A percentile compares a stretch with the other conserved stretches of the same genome.
Evolutionary conservation across 2,329 filamentous ascomycete species (phyloP).

Genomic region (Aspergillus fumigatiaffinis): DNA sequence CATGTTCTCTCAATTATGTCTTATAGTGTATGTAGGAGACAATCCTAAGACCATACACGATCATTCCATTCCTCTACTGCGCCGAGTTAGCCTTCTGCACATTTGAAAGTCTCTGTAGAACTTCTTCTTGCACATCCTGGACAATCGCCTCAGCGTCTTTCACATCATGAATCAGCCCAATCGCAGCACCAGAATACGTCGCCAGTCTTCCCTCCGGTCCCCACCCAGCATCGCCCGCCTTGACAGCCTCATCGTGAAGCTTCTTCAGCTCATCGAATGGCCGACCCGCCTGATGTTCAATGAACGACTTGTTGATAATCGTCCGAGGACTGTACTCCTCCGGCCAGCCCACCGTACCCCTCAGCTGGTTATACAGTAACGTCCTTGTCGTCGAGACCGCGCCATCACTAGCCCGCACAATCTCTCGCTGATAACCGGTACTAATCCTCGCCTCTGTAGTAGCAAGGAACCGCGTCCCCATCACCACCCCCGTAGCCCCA

Average conservation of each 20-base stretch:
- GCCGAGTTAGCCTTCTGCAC: background rate
- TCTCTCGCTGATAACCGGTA: constrained; percentile 50
- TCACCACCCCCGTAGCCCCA: constrained; percentile 52
- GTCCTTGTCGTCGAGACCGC: constrained; percentile 50
- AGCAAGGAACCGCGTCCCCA: constrained; percentile 64
- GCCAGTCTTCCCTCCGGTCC: constrained; percentile 47
- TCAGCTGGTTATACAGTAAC: constrained; percentile 52
- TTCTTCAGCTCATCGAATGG: constrained; percentile 46
- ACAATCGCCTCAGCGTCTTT: constrained; percentile 41
- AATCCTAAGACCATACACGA: too few species aligned
- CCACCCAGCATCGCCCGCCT: constrained; percentile 45
- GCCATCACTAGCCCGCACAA: constrained; percentile 50
- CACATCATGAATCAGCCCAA: constrained; percentile 45
- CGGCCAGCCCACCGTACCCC: constrained; percentile 60
- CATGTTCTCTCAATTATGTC: too few species aligned
- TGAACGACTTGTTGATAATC: constrained; percentile 54
- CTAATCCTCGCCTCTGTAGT: constrained; percentile 48
- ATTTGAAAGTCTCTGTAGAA: background rate
- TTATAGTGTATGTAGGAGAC: too few species aligned
- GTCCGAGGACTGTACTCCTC: constrained; percentile 55
- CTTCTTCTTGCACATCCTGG: constrained; percentile 16
- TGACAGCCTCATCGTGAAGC: constrained; percentile 40
- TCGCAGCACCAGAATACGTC: constrained; percentile 48
- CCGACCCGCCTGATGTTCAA: constrained; percentile 40
- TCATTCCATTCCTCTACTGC: background rate